Base-by-base conservation (phyloP, 1,284 basidiomycete species). In the Wallemia hederae region DNA sequence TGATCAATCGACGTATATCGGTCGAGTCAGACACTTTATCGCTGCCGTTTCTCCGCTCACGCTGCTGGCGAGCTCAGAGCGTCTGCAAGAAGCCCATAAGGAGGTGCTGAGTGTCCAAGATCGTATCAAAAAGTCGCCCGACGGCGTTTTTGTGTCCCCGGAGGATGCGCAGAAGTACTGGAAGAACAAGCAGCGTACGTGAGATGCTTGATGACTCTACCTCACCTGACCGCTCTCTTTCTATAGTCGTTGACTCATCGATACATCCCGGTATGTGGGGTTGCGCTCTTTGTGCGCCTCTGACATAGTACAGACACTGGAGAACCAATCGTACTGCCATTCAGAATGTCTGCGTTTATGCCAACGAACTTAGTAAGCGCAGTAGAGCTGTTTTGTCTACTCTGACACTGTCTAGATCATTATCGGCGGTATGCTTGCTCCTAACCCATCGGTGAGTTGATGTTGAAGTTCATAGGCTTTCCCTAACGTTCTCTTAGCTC, bases 351-450 rank as follows among this genome's bases (percentile, higher is more conserved):
- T 2, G 72, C 75, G 1, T 76, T 76, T 62, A 74, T 76, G 25
- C 76, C 76, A 3, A 76, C 75, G 31, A 77, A 77, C 66, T 64
- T 77, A 65, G 66, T 77, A n/a, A n/a, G n/a, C n/a, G n/a, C n/a
- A n/a, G n/a, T 24, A 56, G 55, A 31, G 24, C 2, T n/a, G 27
- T 7, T 58, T 9, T 28, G 3, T 3, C 5, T 58, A 9, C 24
- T 15, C 56, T 28, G 7, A 24, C 56, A 9, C 19, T 24, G 2
- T 26, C 2, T 24, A 58, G 56, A 28, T 58, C 56, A 58, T 58
- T 58, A 28, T 58, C 27, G 71, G 71, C 0, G 74, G 74, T 22
- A 74, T 75, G 74, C 68, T 74, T 60, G 70, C 69, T 66, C 72
- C 73, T 1, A 73, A 73, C 62, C 68, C 72, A 1, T 65, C 65